phyloP scores from a whole-genome alignment of 2,329 filamentous ascomycete species.

The Microcyclospora pomicola region DNA sequence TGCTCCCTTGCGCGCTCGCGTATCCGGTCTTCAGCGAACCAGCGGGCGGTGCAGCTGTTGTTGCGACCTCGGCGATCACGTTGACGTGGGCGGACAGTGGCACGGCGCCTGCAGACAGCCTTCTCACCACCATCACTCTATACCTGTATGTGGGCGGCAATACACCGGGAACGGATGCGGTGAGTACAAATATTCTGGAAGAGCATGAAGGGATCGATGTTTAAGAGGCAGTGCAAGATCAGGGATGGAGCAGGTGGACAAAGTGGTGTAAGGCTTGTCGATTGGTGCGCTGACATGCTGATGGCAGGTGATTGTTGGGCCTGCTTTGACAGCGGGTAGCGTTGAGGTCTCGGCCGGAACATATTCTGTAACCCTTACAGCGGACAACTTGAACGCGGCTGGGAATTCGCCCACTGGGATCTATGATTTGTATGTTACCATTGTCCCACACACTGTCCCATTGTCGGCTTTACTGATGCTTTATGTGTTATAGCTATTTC shows the following conservation, averaged over 20 bases:
- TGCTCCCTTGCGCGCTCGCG: background rate
- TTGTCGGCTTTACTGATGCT: slow-evolving; percentile 4
- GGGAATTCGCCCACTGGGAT: slow-evolving; percentile 1
- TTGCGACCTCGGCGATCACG: slow-evolving; percentile 23
- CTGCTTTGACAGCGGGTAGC: no score
- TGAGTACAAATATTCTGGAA: no score
- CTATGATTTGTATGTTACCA: no score
- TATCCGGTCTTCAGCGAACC: background rate
- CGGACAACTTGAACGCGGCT: background rate
- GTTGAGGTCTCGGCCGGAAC: no score
- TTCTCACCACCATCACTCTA: slow-evolving; percentile 42
- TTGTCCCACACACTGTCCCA: background rate
- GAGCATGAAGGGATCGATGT: no score
- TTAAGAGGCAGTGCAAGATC: no score
- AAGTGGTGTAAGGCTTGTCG: no score
- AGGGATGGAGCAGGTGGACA: no score
- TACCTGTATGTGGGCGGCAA: slow-evolving; percentile 50
- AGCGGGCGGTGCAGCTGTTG: background rate
- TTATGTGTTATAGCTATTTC: slow-evolving; percentile 34
- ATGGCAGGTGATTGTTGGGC: no score
- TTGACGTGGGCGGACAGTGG: slow-evolving; percentile 46
- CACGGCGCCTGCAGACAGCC: slow-evolving; percentile 33
- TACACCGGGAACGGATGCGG: slow-evolving; percentile 14
- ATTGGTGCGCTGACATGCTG: no score
- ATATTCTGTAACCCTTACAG: no score